Conservation (phyloP, 2,329 filamentous ascomycete genomes). For the Cadophora malorum region DNA sequence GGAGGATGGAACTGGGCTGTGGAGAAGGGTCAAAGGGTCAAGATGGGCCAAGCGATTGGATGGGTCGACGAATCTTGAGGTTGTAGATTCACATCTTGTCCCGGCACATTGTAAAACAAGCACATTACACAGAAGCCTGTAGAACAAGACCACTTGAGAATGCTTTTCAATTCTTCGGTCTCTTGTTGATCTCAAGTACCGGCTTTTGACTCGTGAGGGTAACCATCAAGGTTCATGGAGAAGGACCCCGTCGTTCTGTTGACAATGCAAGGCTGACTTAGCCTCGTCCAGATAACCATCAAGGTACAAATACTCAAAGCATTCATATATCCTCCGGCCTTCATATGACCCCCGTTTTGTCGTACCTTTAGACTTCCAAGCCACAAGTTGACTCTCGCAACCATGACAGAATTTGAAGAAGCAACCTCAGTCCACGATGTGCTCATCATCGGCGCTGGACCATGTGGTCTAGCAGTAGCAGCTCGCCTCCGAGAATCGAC, state of each 20-base stretch:
- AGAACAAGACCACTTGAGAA: not conserved
- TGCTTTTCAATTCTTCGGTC: not conserved
- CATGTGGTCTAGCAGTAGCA: conserved; percentile 76
- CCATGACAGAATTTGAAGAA: conserved; percentile 23
- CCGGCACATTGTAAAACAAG: not conserved
- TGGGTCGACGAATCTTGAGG: conserved; percentile 63
- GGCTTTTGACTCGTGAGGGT: not conserved
- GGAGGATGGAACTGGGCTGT: conserved; percentile 87
- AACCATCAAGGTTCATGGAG: conserved; percentile 22
- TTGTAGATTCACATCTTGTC: not conserved
- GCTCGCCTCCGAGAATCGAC: conserved; percentile 74
- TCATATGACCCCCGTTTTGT: not conserved
- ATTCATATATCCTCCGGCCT: conserved; percentile 11
- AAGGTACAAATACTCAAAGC: conserved; percentile 22
- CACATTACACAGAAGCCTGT: conserved; percentile 7
- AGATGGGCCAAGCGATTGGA: conserved; percentile 87
- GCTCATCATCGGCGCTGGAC: conserved; percentile 68
- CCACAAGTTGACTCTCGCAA: not conserved
- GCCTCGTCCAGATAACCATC: conserved; percentile 24
- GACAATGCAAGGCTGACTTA: conserved; percentile 18
- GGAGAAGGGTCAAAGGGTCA: conserved; percentile 84
- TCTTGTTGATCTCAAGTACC: not conserved
- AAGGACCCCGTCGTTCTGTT: not conserved
- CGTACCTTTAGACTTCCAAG: not conserved
- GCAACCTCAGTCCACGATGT: conserved; percentile 61